Percentiles rank a stretch among this genome's conserved stretches.
These are phyloP conservation scores for Paraconiothyrium sp. DNA, from an alignment of 2,329 filamentous ascomycete species.

Conservation along the genomic window DNA sequence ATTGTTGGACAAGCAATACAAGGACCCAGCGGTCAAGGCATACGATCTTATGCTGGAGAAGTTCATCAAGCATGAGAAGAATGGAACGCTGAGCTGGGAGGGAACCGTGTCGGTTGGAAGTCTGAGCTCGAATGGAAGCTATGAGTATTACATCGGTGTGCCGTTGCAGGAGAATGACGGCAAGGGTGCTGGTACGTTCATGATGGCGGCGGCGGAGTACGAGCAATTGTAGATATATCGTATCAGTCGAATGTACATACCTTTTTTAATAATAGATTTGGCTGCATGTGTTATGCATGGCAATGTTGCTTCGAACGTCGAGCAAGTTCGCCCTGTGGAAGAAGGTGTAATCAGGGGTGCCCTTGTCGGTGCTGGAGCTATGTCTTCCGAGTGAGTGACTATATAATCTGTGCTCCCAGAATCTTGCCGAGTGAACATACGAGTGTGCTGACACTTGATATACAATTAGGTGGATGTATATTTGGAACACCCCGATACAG, in stretches of 20 bases:
- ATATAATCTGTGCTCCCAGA: too few relatives aligned
- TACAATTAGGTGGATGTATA: too few relatives aligned
- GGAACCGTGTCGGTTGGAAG: constrained; percentile 64
- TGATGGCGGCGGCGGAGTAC: constrained; percentile 48
- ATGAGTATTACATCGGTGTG: constrained; percentile 56
- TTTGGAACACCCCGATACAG: too few relatives aligned
- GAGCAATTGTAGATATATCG: constrained; percentile 22
- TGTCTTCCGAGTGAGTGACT: too few relatives aligned
- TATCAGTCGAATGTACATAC: not conserved
- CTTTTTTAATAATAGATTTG: too few relatives aligned
- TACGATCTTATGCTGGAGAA: constrained; percentile 56
- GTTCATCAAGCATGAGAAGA: constrained; percentile 57
- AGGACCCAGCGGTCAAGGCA: constrained; percentile 53
- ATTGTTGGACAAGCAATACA: constrained; percentile 48
- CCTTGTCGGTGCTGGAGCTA: too few relatives aligned
- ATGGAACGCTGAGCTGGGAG: constrained; percentile 61
- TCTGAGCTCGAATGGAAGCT: constrained; percentile 59
- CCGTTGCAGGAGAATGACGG: constrained; percentile 48
- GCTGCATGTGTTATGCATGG: too few relatives aligned
- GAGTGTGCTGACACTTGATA: too few relatives aligned
- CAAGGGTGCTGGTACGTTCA: constrained; percentile 55
- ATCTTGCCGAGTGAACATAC: too few relatives aligned
- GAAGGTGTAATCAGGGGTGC: too few relatives aligned
- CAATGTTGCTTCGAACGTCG: too few relatives aligned
- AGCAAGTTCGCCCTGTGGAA: too few relatives aligned